Conservation (phyloP, 2,329 filamentous ascomycete genomes). For the Scedosporium aurantiacum region DNA sequence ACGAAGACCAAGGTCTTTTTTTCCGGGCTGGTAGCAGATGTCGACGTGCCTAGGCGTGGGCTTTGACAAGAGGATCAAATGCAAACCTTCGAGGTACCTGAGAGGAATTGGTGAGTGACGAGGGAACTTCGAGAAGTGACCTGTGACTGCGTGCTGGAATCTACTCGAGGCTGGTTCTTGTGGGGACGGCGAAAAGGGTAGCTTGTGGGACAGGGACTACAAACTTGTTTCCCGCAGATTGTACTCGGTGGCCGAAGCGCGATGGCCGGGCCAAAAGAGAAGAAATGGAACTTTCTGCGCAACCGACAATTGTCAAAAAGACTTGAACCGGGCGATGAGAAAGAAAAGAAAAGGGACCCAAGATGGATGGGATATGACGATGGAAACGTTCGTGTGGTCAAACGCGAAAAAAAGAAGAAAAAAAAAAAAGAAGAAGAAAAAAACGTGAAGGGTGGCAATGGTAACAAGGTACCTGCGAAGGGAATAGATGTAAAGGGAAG, state of each 20-base stretch:
- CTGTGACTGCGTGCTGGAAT: slow-evolving; percentile 7
- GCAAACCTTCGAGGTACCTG: background rate
- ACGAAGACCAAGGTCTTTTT: background rate
- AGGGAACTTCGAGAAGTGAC: slow-evolving; percentile 5
- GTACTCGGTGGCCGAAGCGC: background rate
- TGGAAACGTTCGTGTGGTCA: background rate
- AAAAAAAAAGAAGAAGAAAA: background rate
- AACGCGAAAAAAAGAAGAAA: background rate
- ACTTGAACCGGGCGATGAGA: background rate
- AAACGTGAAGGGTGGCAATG: background rate
- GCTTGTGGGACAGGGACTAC: slow-evolving; percentile 5
- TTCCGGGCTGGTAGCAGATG: background rate
- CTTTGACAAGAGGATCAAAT: background rate
- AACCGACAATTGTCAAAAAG: background rate
- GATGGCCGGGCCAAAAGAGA: background rate
- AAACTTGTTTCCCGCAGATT: background rate
- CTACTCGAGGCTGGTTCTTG: slow-evolving; percentile 6
- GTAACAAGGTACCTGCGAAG: background rate
- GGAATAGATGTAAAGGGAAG: background rate
- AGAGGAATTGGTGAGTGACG: background rate
- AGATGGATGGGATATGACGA: background rate
- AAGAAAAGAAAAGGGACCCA: background rate
- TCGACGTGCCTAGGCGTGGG: background rate
- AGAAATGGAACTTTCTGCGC: background rate
- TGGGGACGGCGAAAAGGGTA: slow-evolving; percentile 3